phyloP scores from a whole-genome alignment of 2,329 filamentous ascomycete species.

The Arthrinium puccinioides region DNA sequence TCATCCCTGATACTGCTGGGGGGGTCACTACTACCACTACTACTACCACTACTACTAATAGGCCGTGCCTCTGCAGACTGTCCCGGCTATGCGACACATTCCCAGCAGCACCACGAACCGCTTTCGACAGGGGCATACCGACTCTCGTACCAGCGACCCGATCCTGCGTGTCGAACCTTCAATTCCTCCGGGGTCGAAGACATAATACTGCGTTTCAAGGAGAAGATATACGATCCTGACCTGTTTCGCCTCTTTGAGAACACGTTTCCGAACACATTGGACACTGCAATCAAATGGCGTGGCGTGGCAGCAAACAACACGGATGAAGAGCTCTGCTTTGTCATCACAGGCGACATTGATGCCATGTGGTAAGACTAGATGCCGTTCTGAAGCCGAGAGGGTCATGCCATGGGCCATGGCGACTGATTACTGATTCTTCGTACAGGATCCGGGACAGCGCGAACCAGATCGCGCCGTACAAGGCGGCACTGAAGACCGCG shows the following conservation, averaged over 20 bases:
- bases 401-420: no score
- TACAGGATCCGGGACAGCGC: slow-evolving; percentile 81
- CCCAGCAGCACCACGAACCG: slow-evolving; percentile 55
- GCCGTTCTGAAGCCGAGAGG: no score
- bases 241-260: slow-evolving; percentile 66
- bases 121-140: slow-evolving; percentile 69
- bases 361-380: no score
- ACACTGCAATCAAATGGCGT: slow-evolving; percentile 65
- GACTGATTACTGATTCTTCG: no score
- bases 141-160: slow-evolving; percentile 75
- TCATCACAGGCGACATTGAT: slow-evolving; percentile 34
- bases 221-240: slow-evolving; percentile 68
- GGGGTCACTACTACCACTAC: no score
- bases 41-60: no score
- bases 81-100: slow-evolving; percentile 59
- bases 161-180: slow-evolving; percentile 72
- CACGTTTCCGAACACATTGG: slow-evolving; percentile 66
- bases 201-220: slow-evolving; percentile 63
- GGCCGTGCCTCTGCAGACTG: slow-evolving; percentile 27
- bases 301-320: slow-evolving; percentile 49
- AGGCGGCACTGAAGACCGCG: slow-evolving; percentile 52
- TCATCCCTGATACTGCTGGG: no score
- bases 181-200: slow-evolving; percentile 69
- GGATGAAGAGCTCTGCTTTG: slow-evolving; percentile 55
- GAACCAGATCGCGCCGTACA: slow-evolving; percentile 72